Base-by-base conservation (phyloP, 2,329 filamentous ascomycete species). In the Trichothecium sympodiale region DNA sequence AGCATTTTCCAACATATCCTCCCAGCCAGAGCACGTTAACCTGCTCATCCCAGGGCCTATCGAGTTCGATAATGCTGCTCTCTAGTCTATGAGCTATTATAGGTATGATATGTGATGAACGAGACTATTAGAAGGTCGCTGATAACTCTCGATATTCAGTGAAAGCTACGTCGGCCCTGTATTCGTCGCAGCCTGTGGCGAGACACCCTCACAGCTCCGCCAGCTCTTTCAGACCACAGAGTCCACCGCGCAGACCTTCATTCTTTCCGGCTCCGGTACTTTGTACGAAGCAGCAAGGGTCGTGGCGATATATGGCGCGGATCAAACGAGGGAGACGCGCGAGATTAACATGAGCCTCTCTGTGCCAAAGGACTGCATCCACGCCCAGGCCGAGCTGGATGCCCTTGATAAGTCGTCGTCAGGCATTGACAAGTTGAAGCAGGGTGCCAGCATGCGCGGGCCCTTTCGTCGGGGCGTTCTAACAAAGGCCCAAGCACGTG, bases 21-120 rank as follows among this genome's bases (percentile, higher is more conserved):
- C 65, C 40, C 76, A 80, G 49, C 66, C 73, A 37, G 59, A 66
- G 34, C 76, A 80, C 54, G 61, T 75, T 30, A 80, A 89, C 38
- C 70, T 98, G 62, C 77, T 98, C 64, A 96, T 98, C 54, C 91
- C 91, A 34, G 91, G 91, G 44, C 91, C 91, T 53, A 94, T 96
- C 60, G 89, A 96, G 67, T 95, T 95, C 56, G 89, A 95, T 59
- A 89, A 96, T 89, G 87, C 80, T 33, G 89, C 95, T 41, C 77
- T 95, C 35, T 76, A 88, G 60, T 85, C 87, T 42, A 95, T 95
- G 89, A 81, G 83, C 67, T 87, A 94, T 64, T 94, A 82, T 66
- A 89, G 83, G 83, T 86, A 66, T 52, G 63, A 37, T 30, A 17
- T 23, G 23, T 25, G 20, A 25, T 10, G 20, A 25, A 25, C 6